Evolutionary conservation across 2,329 filamentous ascomycete species (phyloP).

Genomic region (Aureobasidium namibiae): DNA sequence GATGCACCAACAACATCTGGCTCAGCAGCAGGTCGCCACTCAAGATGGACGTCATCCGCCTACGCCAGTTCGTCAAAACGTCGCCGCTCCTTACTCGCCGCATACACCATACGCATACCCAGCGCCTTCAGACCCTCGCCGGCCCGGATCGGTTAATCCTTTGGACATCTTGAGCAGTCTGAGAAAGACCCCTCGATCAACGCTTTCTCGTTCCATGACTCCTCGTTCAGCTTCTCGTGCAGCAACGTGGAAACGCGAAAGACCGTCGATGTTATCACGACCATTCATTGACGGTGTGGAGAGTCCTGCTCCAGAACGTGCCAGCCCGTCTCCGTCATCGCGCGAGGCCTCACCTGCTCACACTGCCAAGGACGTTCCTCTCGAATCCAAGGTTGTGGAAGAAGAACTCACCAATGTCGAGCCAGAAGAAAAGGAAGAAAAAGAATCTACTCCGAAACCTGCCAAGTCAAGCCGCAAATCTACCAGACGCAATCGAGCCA

Average conservation of each 20-base stretch:
- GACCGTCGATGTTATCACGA: slow-evolving; percentile 19
- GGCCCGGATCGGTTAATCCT: not conserved
- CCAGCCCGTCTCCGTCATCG: slow-evolving; percentile 21
- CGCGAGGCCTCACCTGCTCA: not conserved
- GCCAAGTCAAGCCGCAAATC: slow-evolving; percentile 5
- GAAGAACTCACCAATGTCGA: not conserved
- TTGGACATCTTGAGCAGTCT: slow-evolving; percentile 1
- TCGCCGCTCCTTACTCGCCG: slow-evolving; percentile 9
- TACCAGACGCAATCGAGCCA: slow-evolving; percentile 22
- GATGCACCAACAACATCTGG: slow-evolving; percentile 24
- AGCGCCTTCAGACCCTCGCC: slow-evolving; percentile 22
- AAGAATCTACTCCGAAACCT: slow-evolving; percentile 1
- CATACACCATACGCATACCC: slow-evolving; percentile 15
- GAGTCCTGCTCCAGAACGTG: slow-evolving; percentile 25
- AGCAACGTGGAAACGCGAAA: slow-evolving; percentile 23
- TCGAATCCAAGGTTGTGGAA: not conserved
- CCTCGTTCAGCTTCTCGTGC: not conserved
- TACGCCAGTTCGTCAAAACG: slow-evolving; percentile 3
- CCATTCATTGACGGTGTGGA: slow-evolving; percentile 17
- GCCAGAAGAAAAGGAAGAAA: not conserved
- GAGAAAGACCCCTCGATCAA: not conserved
- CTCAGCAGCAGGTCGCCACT: slow-evolving; percentile 1
- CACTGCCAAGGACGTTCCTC: not conserved
- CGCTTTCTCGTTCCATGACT: not conserved
- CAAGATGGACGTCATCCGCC: slow-evolving; percentile 19